phyloP scores from a whole-genome alignment of 495 filamentous ascomycete genomes.

The Aspergillus sparsus region DNA sequence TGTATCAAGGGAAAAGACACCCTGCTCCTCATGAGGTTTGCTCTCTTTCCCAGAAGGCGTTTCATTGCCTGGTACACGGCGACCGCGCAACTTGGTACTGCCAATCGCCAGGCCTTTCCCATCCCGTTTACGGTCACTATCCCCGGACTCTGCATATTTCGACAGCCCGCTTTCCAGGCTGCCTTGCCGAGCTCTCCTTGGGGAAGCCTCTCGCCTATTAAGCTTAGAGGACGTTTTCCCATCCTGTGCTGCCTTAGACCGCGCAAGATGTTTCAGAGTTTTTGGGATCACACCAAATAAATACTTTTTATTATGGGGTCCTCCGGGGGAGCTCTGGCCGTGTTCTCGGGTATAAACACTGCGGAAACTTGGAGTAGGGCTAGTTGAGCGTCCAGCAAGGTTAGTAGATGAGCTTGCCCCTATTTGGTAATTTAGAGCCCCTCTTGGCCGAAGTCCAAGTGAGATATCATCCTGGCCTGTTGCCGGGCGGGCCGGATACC shows the following conservation, averaged over 20 bases:
- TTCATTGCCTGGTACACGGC: conserved; percentile 62
- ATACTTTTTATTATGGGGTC: conserved; percentile 60
- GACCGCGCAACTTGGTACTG: conserved; percentile 36
- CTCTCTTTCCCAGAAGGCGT: conserved; percentile 28
- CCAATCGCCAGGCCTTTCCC: conserved; percentile 41
- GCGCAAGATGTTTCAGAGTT: conserved; percentile 56
- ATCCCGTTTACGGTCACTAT: conserved; percentile 49
- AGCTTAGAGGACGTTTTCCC: conserved; percentile 42
- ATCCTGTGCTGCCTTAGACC: conserved; percentile 54
- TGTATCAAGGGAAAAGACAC: conserved; percentile 74
- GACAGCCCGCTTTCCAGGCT: conserved; percentile 43
- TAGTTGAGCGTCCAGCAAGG: conserved; percentile 61
- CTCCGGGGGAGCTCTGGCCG: conserved; percentile 61
- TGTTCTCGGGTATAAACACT: conserved; percentile 52
- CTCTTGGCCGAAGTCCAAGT: conserved; percentile 51
- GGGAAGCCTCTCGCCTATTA: conserved; percentile 53
- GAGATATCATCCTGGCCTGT: conserved; percentile 71
- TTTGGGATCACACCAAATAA: conserved; percentile 66
- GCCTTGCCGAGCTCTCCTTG: conserved; percentile 42
- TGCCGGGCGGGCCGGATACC: conserved; percentile 55
- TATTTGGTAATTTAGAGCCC: conserved; percentile 39
- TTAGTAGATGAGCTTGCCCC: conserved; percentile 52
- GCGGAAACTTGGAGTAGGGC: conserved; percentile 71
- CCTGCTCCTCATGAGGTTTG: conserved; percentile 35
- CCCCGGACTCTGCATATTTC: conserved; percentile 33